Conservation (phyloP, 495 filamentous ascomycete species). For the Lepidopterella palustris region DNA sequence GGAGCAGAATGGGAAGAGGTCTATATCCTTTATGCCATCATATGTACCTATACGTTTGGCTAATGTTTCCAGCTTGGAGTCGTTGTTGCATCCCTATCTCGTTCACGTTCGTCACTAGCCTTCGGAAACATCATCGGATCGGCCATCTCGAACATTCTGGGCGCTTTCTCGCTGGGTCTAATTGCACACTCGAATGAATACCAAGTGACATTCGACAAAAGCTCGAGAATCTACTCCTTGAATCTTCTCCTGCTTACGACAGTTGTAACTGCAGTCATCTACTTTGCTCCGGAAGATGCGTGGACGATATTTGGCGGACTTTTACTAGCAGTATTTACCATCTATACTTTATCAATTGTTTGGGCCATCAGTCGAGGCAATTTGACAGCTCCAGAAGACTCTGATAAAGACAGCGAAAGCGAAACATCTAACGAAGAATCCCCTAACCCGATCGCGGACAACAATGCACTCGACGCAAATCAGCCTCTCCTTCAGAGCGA, state of each 20-base stretch:
- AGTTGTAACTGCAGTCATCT: slow-evolving; percentile 34
- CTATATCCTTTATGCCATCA: neutral
- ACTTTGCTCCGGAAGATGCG: slow-evolving; percentile 22
- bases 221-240: slow-evolving; percentile 44
- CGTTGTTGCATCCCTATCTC: slow-evolving; percentile 43
- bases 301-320: slow-evolving; percentile 37
- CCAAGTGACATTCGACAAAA: slow-evolving; percentile 39
- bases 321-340: slow-evolving; percentile 40
- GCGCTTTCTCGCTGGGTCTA: slow-evolving; percentile 50
- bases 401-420: slow-evolving; percentile 31
- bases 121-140: slow-evolving; percentile 53
- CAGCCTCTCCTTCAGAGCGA: neutral
- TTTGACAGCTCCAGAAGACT: slow-evolving; percentile 37
- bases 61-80: slow-evolving; percentile 45
- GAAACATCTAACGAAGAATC: neutral
- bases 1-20: slow-evolving; percentile 56
- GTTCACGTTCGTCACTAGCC: slow-evolving; percentile 45
- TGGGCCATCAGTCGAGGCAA: slow-evolving; percentile 45
- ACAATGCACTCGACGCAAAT: neutral
- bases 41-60: neutral
- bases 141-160: slow-evolving; percentile 51
- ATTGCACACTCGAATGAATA: slow-evolving; percentile 33
- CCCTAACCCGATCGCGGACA: neutral
- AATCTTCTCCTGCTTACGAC: slow-evolving; percentile 40
- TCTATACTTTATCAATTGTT: slow-evolving; percentile 45